Evolutionary conservation across 2,329 filamentous ascomycete species (phyloP), one percentile per base, ranked within the genome.

Genomic region (Conoideocrella luteorostrata): DNA sequence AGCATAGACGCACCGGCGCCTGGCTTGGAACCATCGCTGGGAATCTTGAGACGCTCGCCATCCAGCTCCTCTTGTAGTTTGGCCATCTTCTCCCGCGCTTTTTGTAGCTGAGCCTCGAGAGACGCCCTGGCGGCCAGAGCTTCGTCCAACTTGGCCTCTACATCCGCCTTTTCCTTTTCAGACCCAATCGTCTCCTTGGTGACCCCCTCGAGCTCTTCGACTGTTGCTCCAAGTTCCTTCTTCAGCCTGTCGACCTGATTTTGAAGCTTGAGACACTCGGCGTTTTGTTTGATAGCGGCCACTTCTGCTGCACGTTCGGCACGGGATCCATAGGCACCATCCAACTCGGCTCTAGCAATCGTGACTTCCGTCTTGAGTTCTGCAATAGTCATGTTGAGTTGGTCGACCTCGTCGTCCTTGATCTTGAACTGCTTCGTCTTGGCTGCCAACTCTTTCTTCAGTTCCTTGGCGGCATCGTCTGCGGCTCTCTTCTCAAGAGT

Each of bases 301-400:
- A 73, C 71, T 50, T 80, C 76, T 11, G 74, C 72, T 17, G 77
- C 77, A 18, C 78, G 74, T 61, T 81, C 71, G 46, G 74, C 71
- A 47, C 77, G 72, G 45, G 73, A 72, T 45, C 77, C 77, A 56
- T 80, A 80, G 21, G 77, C 77, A 45, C 75, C 75, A 50, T 82
- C 78, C 23, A 82, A 70, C 59, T 82, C 78, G 15, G 78, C 78
- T 55, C 76, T 74, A 40, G 75, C 74, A 53, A 80, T 72, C 36
- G 77, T 78, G 47, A 78, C 66, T 54, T 81, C 77, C 42, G 76
- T 80, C 68, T 80, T 80, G 56, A 77, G 68, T 61, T 80, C 75
- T 26, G 75, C 71, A 43, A 79, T 58, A 54, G 70, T 69, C 55
- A 69, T 64, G 58, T 74, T 75, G 42, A 75, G 63, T 43, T 64